These are phyloP conservation scores for Heliosperma pusillum DNA, from an alignment of 148 eudicot species.

Conservation along the genomic window DNA sequence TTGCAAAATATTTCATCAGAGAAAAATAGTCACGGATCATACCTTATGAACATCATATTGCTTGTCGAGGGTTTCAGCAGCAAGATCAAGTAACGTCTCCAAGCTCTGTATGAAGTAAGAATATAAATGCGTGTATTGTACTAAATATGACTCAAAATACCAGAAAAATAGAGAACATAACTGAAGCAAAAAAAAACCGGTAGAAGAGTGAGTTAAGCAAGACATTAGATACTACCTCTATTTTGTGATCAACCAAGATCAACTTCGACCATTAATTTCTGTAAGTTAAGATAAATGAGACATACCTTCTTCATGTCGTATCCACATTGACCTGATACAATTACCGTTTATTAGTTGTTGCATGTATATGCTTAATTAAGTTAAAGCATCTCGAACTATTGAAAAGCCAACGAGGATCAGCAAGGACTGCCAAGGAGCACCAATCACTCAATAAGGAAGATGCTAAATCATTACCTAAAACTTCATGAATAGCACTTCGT, in stretches of 20 bases:
- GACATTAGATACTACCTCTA: too few relatives aligned
- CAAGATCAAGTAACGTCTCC: conserved; percentile 34
- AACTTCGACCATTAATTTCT: too few relatives aligned
- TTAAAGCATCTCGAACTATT: neutral
- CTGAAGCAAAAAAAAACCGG: neutral
- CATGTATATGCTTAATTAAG: neutral
- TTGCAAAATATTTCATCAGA: neutral
- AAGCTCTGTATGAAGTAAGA: conserved; percentile 34
- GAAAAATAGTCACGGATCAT: neutral
- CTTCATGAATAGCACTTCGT: conserved; percentile 30
- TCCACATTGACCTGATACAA: conserved; percentile 37
- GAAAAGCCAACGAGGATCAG: neutral
- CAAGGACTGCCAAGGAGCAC: conserved; percentile 3
- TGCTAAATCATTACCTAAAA: conserved; percentile 33
- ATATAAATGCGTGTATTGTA: neutral
- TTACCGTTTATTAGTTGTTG: conserved; percentile 15
- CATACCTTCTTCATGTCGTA: conserved; percentile 43
- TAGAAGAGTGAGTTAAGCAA: too few relatives aligned
- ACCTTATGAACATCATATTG: conserved; percentile 20
- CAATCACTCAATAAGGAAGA: neutral
- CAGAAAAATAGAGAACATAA: neutral
- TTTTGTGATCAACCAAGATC: too few relatives aligned
- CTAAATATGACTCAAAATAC: too few relatives aligned
- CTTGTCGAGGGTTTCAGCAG: conserved; percentile 25
- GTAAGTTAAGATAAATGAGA: neutral